A percentile compares a stretch with the other conserved stretches of the same genome.
These are phyloP conservation scores for Phytopythium montanum DNA, from an alignment of 352 stramenopile genomes.

Conservation along the genomic window DNA sequence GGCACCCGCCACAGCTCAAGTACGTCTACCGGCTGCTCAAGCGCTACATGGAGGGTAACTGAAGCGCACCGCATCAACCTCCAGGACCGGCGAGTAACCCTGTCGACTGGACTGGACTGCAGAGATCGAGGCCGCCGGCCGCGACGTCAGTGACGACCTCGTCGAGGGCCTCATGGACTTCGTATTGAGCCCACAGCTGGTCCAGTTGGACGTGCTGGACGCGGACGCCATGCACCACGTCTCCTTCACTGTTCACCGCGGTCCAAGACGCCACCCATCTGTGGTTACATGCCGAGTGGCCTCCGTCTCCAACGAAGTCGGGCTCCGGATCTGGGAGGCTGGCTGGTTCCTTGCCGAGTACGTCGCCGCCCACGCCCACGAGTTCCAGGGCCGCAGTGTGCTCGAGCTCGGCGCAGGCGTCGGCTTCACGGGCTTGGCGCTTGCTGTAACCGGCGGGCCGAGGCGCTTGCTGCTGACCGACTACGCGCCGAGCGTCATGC, in stretches of 20 bases:
- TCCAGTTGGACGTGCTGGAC: slow-evolving; percentile 22
- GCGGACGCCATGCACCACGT: slow-evolving; percentile 73
- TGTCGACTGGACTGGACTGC: slow-evolving; percentile 1
- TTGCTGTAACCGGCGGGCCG: slow-evolving; percentile 37
- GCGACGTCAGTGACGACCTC: slow-evolving; percentile 51
- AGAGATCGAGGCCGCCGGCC: slow-evolving; percentile 51
- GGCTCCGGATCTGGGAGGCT: slow-evolving; percentile 81
- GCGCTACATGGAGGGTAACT: slow-evolving; percentile 46
- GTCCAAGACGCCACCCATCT: background rate
- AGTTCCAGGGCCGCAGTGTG: slow-evolving; percentile 49
- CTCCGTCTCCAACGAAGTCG: slow-evolving; percentile 79
- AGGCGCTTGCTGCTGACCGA: slow-evolving; percentile 60
- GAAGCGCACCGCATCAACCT: background rate
- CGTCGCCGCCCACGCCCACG: slow-evolving; percentile 39
- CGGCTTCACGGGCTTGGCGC: slow-evolving; percentile 59
- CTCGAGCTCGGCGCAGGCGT: slow-evolving; percentile 74
- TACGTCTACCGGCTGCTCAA: slow-evolving; percentile 79
- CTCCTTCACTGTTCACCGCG: slow-evolving; percentile 42
- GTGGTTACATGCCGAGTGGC: slow-evolving; percentile 75
- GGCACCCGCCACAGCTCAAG: slow-evolving; percentile 51
- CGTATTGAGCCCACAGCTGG: slow-evolving; percentile 32
- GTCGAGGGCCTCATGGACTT: slow-evolving; percentile 54
- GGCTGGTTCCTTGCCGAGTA: slow-evolving; percentile 78
- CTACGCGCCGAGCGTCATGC: slow-evolving; percentile 79
- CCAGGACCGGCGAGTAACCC: background rate